Evolutionary conservation across 2,329 filamentous ascomycete species (phyloP), one percentile per base, ranked within the genome.

Genomic region (Xylariaceae sp.): DNA sequence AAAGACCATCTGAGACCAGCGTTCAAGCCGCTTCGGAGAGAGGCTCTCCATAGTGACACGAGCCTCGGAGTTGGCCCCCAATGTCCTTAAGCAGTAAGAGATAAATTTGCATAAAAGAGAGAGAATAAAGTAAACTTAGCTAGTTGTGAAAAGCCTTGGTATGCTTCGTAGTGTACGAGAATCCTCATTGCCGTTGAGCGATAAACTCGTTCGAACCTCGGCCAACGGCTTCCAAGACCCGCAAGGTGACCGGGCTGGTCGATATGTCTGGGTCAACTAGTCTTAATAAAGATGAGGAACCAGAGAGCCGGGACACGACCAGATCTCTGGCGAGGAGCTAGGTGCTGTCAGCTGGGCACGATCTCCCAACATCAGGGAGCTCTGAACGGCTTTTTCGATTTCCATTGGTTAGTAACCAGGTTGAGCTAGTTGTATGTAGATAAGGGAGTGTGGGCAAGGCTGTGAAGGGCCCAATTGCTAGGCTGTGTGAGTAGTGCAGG

Each of bases 241-340:
- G 63, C 62, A 60, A 59, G 41, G 39, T 53, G 51, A 53, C 58
- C 51, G 54, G 41, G 56, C 63, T 61, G 61, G 60, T 58, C 56
- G 15, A 18, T 10, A 5, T 19, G 22, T 42, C 40, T 8, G 22
- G 13, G 32, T 12, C 16, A 9, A 5, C 63, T 62, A 61, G 61
- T 58, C 57, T 61, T 62, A 64, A 65, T 56, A 61, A 64, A 65
- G 61, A 57, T 53, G 56, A 58, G 56, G 60, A 62, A 65, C 66
- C 66, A 68, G 63, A 68, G 65, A 59, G 57, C 63, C 65, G 66
- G 66, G 65, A 63, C 61, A 53, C 56, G 42, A 54, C 48, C 49
- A 44, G 29, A 34, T 26, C 30, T 43, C 40, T 26, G 19, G 30
- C 15, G 36, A 19, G 12, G 32, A 34, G 32, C 32, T 34, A 22